These are phyloP conservation scores for Starmerella sp. DNA, from an alignment of 805 yeast genomes.

Conservation along the genomic window DNA sequence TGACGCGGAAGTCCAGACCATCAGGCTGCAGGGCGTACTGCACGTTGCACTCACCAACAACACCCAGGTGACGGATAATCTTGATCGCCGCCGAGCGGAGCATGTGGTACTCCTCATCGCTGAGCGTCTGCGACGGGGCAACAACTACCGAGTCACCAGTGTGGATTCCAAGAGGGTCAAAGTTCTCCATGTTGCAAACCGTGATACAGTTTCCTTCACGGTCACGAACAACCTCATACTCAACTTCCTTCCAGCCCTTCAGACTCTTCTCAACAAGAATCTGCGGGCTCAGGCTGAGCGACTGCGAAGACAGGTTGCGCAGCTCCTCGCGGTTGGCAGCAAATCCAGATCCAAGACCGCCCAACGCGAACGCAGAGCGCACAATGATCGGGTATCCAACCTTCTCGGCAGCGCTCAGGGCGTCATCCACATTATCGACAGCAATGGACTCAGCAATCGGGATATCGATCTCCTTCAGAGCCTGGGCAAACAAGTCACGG, in stretches of 20 bases:
- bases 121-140: slow-evolving; percentile 94
- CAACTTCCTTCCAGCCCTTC: slow-evolving; percentile 99
- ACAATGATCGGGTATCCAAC: slow-evolving; percentile 95
- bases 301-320: slow-evolving; percentile 77
- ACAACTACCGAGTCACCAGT: slow-evolving; percentile 99
- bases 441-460: slow-evolving; percentile 97
- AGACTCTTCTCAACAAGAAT: slow-evolving; percentile 90
- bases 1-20: slow-evolving; percentile 89
- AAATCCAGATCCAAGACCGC: slow-evolving; percentile 97
- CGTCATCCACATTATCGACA: slow-evolving; percentile 85
- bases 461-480: slow-evolving; percentile 85
- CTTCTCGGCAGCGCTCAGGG: slow-evolving; percentile 72
- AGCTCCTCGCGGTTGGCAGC: slow-evolving; percentile 77
- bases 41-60: slow-evolving; percentile 97
- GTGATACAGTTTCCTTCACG: slow-evolving; percentile 94
- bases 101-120: slow-evolving; percentile 97
- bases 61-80: slow-evolving; percentile 94
- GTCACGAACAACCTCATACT: slow-evolving; percentile 96
- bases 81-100: slow-evolving; percentile 94
- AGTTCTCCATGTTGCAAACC: slow-evolving; percentile 98
- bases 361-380: slow-evolving; percentile 93
- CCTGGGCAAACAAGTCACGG: slow-evolving; percentile 90
- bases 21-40: slow-evolving; percentile 95
- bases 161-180: slow-evolving; percentile 95
- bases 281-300: slow-evolving; percentile 84